These are phyloP conservation scores for Colletotrichum incanum DNA, from an alignment of 2,329 filamentous ascomycete species.

Conservation along the genomic window DNA sequence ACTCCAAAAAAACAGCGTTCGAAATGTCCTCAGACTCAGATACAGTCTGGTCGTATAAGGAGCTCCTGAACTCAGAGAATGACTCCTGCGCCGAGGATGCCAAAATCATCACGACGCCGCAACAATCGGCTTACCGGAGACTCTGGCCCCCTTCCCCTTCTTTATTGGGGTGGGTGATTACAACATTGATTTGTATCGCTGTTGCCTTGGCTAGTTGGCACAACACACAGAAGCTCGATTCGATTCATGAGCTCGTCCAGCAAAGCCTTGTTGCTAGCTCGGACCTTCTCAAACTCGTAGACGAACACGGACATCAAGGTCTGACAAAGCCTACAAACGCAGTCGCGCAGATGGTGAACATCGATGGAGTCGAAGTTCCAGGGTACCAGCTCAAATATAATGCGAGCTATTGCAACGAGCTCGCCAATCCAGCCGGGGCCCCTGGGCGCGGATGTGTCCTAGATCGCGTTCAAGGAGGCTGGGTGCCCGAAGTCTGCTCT, in stretches of 20 bases:
- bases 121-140: neutral
- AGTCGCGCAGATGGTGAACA: neutral
- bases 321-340: neutral
- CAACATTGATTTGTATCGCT: neutral
- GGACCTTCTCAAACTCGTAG: neutral
- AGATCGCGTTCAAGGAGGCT: neutral
- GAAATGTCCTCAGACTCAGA: neutral
- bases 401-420: slow-evolving; percentile 10
- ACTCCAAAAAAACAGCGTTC: neutral
- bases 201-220: neutral
- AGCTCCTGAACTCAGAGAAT: neutral
- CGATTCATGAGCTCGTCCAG: neutral
- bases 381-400: slow-evolving; percentile 5
- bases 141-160: neutral
- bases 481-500: neutral
- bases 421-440: neutral
- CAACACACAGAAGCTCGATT: neutral
- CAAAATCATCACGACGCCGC: neutral
- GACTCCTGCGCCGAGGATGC: neutral
- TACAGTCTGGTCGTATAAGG: neutral
- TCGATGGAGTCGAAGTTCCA: slow-evolving; percentile 1
- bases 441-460: neutral
- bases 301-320: neutral
- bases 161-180: neutral
- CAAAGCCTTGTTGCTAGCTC: neutral